Percentiles rank a stretch among this genome's conserved stretches.
phyloP scores from a whole-genome alignment of 2,329 filamentous ascomycete species.

The Catunica adiposa region DNA sequence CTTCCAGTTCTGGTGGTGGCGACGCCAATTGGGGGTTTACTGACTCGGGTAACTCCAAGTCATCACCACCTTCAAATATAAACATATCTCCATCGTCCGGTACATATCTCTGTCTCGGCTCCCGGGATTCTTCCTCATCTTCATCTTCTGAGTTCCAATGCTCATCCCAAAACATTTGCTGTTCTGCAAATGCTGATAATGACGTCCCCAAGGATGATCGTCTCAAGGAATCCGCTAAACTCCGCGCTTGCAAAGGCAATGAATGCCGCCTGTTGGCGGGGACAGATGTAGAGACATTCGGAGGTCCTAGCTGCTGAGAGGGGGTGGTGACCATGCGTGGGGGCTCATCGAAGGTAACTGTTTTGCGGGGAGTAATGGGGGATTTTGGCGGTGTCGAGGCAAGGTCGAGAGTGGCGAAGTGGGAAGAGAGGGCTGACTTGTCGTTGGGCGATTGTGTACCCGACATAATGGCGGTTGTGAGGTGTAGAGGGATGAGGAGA shows the following conservation, averaged over 20 bases:
- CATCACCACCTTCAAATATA: slow-evolving; percentile 27
- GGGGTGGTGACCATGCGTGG: slow-evolving; percentile 1
- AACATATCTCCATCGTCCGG: slow-evolving; percentile 27
- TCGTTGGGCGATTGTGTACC: too few species aligned
- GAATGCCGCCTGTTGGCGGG: background rate
- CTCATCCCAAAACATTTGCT: background rate
- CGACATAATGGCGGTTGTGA: too few species aligned
- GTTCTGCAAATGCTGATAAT: background rate
- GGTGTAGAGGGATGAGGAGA: too few species aligned
- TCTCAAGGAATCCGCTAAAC: background rate
- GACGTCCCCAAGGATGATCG: background rate
- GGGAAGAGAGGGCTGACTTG: background rate
- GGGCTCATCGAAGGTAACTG: slow-evolving; percentile 11
- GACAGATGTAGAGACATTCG: background rate
- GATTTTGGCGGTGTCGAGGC: background rate
- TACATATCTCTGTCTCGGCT: background rate
- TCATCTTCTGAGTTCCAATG: background rate
- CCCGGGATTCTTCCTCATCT: background rate
- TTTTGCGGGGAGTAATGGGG: slow-evolving; percentile 7
- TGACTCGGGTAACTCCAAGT: slow-evolving; percentile 19
- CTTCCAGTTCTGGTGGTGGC: slow-evolving; percentile 23
- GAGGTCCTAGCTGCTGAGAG: background rate
- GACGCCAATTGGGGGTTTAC: slow-evolving; percentile 15
- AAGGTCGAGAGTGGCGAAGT: background rate
- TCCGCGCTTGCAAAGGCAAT: background rate